phyloP scores from a whole-genome alignment of 1,284 basidiomycete genomes.

The Cryptococcus depauperatus region DNA sequence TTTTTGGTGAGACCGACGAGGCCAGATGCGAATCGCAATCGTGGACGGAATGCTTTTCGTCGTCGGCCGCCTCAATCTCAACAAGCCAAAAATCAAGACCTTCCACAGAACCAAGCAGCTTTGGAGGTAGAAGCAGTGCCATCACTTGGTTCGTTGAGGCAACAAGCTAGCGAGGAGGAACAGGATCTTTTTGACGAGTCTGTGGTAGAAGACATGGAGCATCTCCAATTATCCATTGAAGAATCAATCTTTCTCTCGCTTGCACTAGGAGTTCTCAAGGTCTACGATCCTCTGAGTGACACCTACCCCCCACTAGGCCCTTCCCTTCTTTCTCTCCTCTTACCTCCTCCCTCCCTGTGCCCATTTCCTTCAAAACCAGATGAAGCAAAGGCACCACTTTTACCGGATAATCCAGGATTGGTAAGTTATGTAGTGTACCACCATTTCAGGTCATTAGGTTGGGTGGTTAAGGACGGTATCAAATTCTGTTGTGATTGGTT shows the following conservation, averaged over 20 bases:
- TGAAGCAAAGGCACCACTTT: conserved; percentile 9
- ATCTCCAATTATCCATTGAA: conserved; percentile 81
- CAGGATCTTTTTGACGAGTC: conserved; percentile 49
- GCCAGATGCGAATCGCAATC: conserved; percentile 39
- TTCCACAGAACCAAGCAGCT: no score
- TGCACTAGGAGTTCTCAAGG: conserved; percentile 73
- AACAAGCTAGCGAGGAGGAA: no score
- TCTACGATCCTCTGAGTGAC: conserved; percentile 51
- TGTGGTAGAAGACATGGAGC: conserved; percentile 65
- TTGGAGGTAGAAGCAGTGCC: no score
- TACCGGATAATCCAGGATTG: conserved; percentile 81
- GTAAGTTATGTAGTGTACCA: conserved; percentile 87
- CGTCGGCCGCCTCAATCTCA: conserved; percentile 19
- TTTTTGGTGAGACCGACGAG: conserved; percentile 43
- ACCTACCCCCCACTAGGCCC: conserved; percentile 46
- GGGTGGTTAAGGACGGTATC: conserved; percentile 91
- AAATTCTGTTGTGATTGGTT: conserved; percentile 97
- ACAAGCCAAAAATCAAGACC: not conserved
- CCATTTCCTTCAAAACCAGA: conserved; percentile 4
- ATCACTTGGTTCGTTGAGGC: no score
- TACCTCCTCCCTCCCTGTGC: conserved; percentile 37
- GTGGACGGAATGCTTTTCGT: conserved; percentile 36
- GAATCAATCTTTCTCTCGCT: conserved; percentile 89
- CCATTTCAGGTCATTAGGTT: conserved; percentile 93
- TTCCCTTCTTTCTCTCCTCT: conserved; percentile 45